Percentiles rank a stretch among this genome's conserved stretches.
Evolutionary conservation across 2,329 filamentous ascomycete species (phyloP).

Genomic region (Nemania sp.): DNA sequence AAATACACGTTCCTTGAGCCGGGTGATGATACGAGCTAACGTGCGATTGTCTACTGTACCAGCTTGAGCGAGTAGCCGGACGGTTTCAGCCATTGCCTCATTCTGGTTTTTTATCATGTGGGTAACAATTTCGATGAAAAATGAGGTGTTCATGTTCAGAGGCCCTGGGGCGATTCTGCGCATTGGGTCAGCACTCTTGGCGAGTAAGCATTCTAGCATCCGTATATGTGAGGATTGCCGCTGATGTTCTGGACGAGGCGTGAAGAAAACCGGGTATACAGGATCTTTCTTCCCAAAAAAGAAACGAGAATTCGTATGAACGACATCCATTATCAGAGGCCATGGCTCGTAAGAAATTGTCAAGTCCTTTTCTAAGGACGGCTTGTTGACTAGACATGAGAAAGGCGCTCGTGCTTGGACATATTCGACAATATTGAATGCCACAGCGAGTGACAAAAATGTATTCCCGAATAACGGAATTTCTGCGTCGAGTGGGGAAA

Average conservation of each 20-base stretch:
- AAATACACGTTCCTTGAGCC: neutral
- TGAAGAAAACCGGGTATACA: neutral
- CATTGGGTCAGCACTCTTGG: neutral
- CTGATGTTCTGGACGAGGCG: neutral
- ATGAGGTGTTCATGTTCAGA: neutral
- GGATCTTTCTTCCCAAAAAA: neutral
- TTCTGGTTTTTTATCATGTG: slow-evolving; percentile 1
- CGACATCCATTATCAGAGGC: neutral
- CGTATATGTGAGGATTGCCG: neutral
- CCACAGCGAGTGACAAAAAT: neutral
- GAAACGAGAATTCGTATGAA: neutral
- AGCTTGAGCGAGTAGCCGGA: neutral
- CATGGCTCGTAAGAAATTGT: neutral
- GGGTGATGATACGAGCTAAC: neutral
- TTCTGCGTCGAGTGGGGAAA: neutral
- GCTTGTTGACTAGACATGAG: neutral
- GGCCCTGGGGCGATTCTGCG: neutral
- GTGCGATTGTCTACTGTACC: neutral
- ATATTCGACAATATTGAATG: neutral
- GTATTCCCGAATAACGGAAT: neutral
- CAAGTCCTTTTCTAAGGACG: neutral
- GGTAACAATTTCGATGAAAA: neutral
- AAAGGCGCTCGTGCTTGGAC: neutral
- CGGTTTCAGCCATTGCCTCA: neutral
- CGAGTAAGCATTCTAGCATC: neutral